Base-by-base conservation (phyloP, 176 grass and related monocot genomes). In the bread wheat (Triticum aestivum) region DNA sequence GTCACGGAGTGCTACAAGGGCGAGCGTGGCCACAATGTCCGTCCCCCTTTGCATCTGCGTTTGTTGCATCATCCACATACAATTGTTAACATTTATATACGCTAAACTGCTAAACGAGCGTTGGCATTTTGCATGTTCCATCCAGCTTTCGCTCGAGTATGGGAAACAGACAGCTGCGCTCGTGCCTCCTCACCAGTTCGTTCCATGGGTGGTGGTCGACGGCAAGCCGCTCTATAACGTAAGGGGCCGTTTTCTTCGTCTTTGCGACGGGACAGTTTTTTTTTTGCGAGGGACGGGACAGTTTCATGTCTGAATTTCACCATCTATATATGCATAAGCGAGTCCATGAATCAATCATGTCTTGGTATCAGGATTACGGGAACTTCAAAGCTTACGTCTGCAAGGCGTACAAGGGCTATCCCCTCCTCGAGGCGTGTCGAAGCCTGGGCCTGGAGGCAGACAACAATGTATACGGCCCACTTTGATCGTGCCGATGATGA, bases 171-270 rank as follows among this genome's bases (percentile, higher is more conserved):
- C 94, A 56, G 77, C 74, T 23, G 83, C 87, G 63, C 87, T 99
- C 17, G 61, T 91, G 76, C 94, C 94, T 9, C 90, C 90, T 3
- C 94, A 94, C 69, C 86, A 11, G 85, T 96, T 93, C 65, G 94
- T 99, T 32, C 94, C 94, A 5, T 96, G 97, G 97, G 97, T 99
- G 56, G 94, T 99, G 30, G 90, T 99, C 78, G 73, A 94, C 54
- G 89, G 90, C 4, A 78, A 94, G 76, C 97, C 97, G 14, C 90
- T 96, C 27, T 72, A 90, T 38, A 87, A 90, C 2, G 97, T 91
- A 65, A 92, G 90, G 70, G 67, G 5, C 38, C 13, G 18, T 32
- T 11, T 38, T 23, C 11, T 13, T 15, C 67, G 5, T 6, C 2
- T 52, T 52, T 52, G 49, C 49, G 0, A 52, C 17, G 13, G 47